Evolutionary conservation across 2,329 filamentous ascomycete species (phyloP).

Genomic region (Botrytis porri): DNA sequence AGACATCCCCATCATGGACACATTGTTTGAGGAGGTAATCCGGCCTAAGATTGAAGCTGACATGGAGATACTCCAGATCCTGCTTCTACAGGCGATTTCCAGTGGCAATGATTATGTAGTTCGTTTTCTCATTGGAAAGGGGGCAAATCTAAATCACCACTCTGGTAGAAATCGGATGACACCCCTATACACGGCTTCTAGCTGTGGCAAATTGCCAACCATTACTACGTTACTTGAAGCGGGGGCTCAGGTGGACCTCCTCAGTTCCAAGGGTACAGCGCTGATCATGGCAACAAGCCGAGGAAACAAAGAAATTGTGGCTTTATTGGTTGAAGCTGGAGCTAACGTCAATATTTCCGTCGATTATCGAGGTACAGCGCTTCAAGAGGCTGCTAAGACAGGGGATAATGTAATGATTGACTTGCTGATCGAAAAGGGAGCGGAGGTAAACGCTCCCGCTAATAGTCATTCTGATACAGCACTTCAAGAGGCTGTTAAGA

Average conservation of each 20-base stretch:
- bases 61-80: rapidly evolving
- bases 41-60: background rate
- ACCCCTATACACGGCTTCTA: background rate
- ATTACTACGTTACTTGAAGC: background rate
- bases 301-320: constrained; percentile 32
- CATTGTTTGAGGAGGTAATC: background rate
- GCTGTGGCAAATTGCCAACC: background rate
- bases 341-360: constrained; percentile 21
- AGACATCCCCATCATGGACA: background rate
- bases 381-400: constrained; percentile 16
- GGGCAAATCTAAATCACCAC: background rate
- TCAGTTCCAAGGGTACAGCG: background rate
- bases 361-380: background rate
- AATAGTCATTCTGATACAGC: constrained; percentile 30
- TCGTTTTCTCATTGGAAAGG: background rate
- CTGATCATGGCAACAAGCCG: rapidly evolving
- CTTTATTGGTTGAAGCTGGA: constrained; percentile 32
- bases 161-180: rapidly evolving
- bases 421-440: constrained; percentile 40
- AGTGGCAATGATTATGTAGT: too few relatives aligned
- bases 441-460: constrained; percentile 38
- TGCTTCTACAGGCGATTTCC: too few relatives aligned
- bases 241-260: background rate
- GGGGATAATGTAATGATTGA: constrained; percentile 29
- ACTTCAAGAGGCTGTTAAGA: constrained; percentile 34